Evolutionary conservation across 768 basidiomycete species (phyloP), one percentile per base, ranked within the genome.

Genomic region (Kwoniella shandongensis): DNA sequence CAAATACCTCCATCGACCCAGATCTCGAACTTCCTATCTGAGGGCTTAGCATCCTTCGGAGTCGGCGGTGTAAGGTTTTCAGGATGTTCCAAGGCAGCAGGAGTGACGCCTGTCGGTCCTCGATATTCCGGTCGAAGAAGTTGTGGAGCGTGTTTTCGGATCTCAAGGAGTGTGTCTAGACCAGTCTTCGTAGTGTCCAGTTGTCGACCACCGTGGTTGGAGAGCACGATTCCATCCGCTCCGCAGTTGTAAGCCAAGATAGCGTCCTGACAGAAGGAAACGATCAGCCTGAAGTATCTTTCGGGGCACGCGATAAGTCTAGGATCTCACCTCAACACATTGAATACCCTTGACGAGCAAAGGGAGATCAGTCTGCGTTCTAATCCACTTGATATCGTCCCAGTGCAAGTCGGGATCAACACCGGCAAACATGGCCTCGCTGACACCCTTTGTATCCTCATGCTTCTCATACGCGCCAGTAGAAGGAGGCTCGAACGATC

Each of bases 201-300:
- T 55, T 71, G 77, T 53, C 82, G 74, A 35, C 89, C 93, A 52
- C 94, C 94, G 44, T 73, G 71, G 40, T 73, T 73, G 1, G 73
- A 67, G 38, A 76, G 69, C 15, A 98, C 76, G 59, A 98, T 90
- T 2, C 88, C 94, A 53, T 90, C 86, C 17, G 89, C 87, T 12
- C 91, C 90, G 29, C 86, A 83, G 60, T 93, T 85, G 18, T 83
- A 84, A 15, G 91, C 91, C 42, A 92, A 81, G 38, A 91, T 82
- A 1, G 89, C 91, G 77, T 96, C 93, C 84, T 81, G 30, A 17
- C 5, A 44, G n/a, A 18, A 26, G 27, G 26, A 29, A 42, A 36
- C 22, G 11, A 4, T 10, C 48, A 20, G 35, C 35, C 8, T 17
- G 35, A 36, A 10, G 35, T n/a, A n/a, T n/a, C n/a, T n/a, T n/a